Evolutionary conservation across 2,329 filamentous ascomycete genomes (phyloP).

Genomic region (Colletotrichum acutatum): DNA sequence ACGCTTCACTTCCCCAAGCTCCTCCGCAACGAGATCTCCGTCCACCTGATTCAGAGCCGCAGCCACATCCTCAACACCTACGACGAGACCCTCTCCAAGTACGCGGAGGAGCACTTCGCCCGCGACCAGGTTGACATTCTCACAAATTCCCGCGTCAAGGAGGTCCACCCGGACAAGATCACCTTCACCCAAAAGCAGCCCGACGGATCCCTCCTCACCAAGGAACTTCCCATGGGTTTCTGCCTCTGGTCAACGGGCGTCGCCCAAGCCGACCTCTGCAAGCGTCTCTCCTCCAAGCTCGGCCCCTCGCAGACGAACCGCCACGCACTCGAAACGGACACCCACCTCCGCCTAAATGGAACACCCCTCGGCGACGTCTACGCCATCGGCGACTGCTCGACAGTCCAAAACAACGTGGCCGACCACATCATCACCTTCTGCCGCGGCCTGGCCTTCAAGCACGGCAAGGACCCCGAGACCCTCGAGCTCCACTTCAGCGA

Average conservation of each 20-base stretch:
- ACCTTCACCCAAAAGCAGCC: slow-evolving; percentile 86
- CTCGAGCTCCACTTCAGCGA: slow-evolving; percentile 87
- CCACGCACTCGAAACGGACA: slow-evolving; percentile 93
- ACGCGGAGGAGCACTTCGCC: slow-evolving; percentile 89
- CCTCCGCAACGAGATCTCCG: slow-evolving; percentile 96
- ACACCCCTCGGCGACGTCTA: slow-evolving; percentile 95
- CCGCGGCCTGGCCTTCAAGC: slow-evolving; percentile 89
- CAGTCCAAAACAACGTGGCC: slow-evolving; percentile 96
- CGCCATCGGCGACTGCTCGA: slow-evolving; percentile 94
- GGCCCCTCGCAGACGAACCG: slow-evolving; percentile 83
- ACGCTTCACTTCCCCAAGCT: slow-evolving; percentile 85
- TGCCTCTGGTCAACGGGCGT: slow-evolving; percentile 99
- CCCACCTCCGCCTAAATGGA: slow-evolving; percentile 89
- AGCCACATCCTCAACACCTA: slow-evolving; percentile 98
- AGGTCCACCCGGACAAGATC: slow-evolving; percentile 85
- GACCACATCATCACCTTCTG: slow-evolving; percentile 92
- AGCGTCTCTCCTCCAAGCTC: slow-evolving; percentile 81
- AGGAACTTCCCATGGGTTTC: slow-evolving; percentile 95
- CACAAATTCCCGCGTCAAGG: slow-evolving; percentile 92
- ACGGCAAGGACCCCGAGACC: slow-evolving; percentile 89
- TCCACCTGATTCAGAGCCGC: slow-evolving; percentile 95
- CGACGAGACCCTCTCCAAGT: slow-evolving; percentile 91
- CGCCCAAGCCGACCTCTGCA: slow-evolving; percentile 82
- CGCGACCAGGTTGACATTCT: slow-evolving; percentile 92
- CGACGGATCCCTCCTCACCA: slow-evolving; percentile 79